These are phyloP conservation scores for Salix viminalis DNA, from an alignment of 345 rosid species.

Conservation along the genomic window DNA sequence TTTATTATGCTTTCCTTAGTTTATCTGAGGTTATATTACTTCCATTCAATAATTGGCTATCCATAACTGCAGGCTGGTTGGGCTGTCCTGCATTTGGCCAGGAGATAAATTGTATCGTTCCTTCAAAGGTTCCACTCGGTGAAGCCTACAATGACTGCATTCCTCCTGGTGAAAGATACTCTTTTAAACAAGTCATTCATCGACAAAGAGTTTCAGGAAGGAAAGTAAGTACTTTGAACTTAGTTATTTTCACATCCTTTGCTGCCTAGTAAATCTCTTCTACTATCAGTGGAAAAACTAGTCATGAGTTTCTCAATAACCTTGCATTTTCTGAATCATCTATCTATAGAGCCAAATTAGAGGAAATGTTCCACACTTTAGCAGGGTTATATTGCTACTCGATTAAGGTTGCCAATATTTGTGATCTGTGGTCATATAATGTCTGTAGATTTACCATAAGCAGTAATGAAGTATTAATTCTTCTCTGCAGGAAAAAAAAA, in stretches of 20 bases:
- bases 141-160: constrained; percentile 68
- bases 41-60: not conserved
- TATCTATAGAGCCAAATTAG: not conserved
- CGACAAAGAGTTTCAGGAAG: constrained; percentile 70
- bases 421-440: not conserved
- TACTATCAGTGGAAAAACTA: not conserved
- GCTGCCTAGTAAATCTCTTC: not conserved
- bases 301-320: not conserved
- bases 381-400: not conserved
- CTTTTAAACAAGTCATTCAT: constrained; percentile 86
- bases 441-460: not conserved
- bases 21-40: constrained; percentile 9
- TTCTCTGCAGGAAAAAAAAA: not conserved
- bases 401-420: not conserved
- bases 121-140: constrained; percentile 93
- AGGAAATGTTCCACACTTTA: not conserved
- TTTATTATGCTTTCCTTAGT: not conserved
- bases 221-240: constrained; percentile 46
- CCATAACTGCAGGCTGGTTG: constrained; percentile 66
- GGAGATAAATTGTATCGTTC: constrained; percentile 67
- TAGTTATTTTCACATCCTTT: not conserved
- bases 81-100: constrained; percentile 80
- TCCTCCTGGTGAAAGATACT: constrained; percentile 94
- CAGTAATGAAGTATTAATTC: not conserved
- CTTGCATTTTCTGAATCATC: not conserved